phyloP scores from a whole-genome alignment of 352 stramenopile genomes.

The Globisporangium rhizosaccharum region DNA sequence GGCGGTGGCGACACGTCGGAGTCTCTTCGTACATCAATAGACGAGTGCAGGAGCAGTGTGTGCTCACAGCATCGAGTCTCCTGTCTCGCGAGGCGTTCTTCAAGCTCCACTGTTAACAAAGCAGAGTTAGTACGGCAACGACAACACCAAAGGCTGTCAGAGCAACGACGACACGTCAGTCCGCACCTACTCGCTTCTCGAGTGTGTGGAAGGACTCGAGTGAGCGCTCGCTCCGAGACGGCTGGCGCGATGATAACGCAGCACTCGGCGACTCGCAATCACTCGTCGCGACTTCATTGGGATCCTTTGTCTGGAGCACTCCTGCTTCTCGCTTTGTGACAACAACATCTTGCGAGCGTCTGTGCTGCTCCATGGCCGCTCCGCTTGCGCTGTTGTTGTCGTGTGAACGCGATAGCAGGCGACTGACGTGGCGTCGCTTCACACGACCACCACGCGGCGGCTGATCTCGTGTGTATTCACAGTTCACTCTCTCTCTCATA shows the following conservation, averaged over 20 bases:
- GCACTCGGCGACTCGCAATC: not conserved
- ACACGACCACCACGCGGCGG: no score
- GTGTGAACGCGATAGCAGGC: no score
- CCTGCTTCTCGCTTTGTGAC: not conserved
- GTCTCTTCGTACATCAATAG: not conserved
- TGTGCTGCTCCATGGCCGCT: not conserved
- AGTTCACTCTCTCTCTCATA: no score
- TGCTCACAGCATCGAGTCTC: constrained; percentile 20
- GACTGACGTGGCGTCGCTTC: no score
- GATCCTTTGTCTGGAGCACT: not conserved
- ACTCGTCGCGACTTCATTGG: not conserved
- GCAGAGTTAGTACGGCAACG: no score
- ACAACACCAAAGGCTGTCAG: not conserved
- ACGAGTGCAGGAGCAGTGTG: not conserved
- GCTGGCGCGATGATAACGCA: not conserved
- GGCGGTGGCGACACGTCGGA: not conserved
- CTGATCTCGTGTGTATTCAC: no score
- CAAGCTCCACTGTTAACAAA: constrained; percentile 17
- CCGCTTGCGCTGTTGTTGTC: no score
- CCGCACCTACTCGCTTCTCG: constrained; percentile 10
- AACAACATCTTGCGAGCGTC: not conserved
- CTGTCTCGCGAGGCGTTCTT: constrained; percentile 26
- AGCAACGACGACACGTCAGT: not conserved
- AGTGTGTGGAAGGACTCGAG: not conserved
- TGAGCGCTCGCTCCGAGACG: not conserved